Conservation (phyloP, 148 eudicot species). For the Persicaria tinctoria region DNA sequence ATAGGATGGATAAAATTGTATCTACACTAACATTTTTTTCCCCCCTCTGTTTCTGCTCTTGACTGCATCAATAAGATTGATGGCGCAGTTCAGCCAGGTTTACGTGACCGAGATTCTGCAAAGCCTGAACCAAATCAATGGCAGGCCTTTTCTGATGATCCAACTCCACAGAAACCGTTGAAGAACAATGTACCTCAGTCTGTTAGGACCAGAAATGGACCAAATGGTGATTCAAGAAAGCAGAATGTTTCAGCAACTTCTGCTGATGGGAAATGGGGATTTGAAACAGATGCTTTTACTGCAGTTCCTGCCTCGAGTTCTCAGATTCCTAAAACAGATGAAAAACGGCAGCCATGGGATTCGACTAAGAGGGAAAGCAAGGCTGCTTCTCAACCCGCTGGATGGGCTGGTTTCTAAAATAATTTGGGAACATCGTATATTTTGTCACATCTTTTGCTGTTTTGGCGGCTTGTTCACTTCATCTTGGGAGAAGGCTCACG, state of each 20-base stretch:
- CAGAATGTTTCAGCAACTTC: conserved; percentile 28
- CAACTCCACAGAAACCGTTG: conserved; percentile 28
- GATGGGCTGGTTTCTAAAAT: conserved; percentile 92
- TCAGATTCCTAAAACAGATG: conserved; percentile 33
- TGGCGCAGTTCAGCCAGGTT: conserved; percentile 30
- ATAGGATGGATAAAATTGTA: neutral
- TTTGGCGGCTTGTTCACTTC: neutral
- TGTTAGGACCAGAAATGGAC: conserved; percentile 75
- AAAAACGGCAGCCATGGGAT: conserved; percentile 46
- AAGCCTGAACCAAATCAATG: conserved; percentile 50
- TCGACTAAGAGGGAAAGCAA: conserved; percentile 48
- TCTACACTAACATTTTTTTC: conserved; percentile 4
- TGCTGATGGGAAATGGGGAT: conserved; percentile 52
- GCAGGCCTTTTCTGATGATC: conserved; percentile 63
- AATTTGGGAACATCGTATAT: neutral
- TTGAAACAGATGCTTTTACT: conserved; percentile 63
- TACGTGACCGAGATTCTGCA: conserved; percentile 29
- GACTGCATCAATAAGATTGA: neutral
- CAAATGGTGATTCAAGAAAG: conserved; percentile 43
- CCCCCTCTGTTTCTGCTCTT: neutral
- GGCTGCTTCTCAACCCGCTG: conserved; percentile 72
- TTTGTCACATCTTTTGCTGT: neutral
- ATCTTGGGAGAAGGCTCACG: conserved; percentile 1
- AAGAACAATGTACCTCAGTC: conserved; percentile 36
- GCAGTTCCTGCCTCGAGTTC: conserved; percentile 57